Conservation (phyloP, 2,329 filamentous ascomycete species). For the Aspergillus japonicus region DNA sequence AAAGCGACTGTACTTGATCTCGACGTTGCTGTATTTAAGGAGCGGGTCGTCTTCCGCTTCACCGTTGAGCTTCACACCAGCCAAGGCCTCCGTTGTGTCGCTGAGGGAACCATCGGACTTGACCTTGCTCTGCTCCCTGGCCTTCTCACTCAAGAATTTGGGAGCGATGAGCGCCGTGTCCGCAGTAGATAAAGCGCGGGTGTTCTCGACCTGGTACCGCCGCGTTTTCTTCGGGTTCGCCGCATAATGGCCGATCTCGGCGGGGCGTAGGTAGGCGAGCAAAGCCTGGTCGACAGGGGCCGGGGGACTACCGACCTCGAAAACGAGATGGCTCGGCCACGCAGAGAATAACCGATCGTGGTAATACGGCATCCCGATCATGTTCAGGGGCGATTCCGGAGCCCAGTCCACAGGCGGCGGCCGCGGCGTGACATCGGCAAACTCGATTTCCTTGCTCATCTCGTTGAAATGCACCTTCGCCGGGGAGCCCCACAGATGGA, state of each 20-base stretch:
- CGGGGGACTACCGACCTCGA: slow-evolving; percentile 81
- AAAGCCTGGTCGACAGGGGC: slow-evolving; percentile 70
- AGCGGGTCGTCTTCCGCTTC: slow-evolving; percentile 79
- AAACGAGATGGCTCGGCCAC: slow-evolving; percentile 81
- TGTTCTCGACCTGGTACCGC: slow-evolving; percentile 82
- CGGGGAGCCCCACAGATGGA: slow-evolving; percentile 87
- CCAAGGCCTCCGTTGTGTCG: slow-evolving; percentile 65
- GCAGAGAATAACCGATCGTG: slow-evolving; percentile 81
- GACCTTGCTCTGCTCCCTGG: slow-evolving; percentile 59
- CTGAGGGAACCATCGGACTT: slow-evolving; percentile 39
- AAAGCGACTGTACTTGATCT: slow-evolving; percentile 99
- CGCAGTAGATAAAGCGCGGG: slow-evolving; percentile 61
- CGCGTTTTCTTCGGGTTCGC: slow-evolving; percentile 70
- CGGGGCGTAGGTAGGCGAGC: slow-evolving; percentile 65
- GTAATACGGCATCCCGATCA: slow-evolving; percentile 90
- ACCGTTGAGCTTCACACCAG: slow-evolving; percentile 66
- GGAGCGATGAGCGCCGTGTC: slow-evolving; percentile 68
- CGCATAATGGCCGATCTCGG: slow-evolving; percentile 75
- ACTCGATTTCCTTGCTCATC: slow-evolving; percentile 72
- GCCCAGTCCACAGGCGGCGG: slow-evolving; percentile 67
- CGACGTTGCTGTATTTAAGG: slow-evolving; percentile 85
- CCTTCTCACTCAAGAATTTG: slow-evolving; percentile 93
- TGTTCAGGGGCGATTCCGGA: slow-evolving; percentile 74
- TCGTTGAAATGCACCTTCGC: slow-evolving; percentile 85
- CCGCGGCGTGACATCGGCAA: slow-evolving; percentile 66